Percentiles rank a stretch among this genome's conserved stretches.
Conservation (phyloP, 2,329 filamentous ascomycete genomes). For the Xylaria sp. region DNA sequence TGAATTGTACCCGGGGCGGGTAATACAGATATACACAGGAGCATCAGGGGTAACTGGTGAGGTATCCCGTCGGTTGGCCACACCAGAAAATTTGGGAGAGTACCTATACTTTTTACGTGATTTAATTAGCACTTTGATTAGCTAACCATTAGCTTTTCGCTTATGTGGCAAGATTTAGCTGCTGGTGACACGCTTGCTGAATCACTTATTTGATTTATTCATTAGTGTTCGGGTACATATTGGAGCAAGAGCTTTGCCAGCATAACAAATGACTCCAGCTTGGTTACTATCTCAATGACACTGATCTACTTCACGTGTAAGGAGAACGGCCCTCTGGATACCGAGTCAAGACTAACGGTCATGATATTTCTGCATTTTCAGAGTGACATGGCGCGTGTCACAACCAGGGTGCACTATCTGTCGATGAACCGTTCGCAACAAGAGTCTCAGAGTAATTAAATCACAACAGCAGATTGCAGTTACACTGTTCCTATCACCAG, state of each 20-base stretch:
- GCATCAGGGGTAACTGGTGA: not conserved
- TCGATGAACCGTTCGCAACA: not conserved
- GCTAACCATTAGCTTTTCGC: no score
- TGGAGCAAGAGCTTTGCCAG: no score
- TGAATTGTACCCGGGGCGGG: not conserved
- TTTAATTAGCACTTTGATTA: not conserved
- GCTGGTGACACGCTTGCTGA: not conserved
- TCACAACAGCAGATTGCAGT: not conserved
- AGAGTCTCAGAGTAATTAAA: conserved; percentile 18
- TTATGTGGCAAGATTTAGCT: not conserved
- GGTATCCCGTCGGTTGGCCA: not conserved
- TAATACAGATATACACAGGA: not conserved
- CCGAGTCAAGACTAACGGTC: not conserved
- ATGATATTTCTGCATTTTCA: not conserved
- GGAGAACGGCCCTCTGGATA: no score
- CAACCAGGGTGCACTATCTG: not conserved
- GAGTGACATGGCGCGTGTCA: not conserved
- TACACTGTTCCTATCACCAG: not conserved
- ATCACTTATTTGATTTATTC: no score
- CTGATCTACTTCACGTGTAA: not conserved
- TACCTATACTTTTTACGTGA: not conserved
- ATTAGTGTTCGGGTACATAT: no score
- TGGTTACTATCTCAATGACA: not conserved
- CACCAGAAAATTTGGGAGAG: not conserved
- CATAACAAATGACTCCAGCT: not conserved